These are phyloP conservation scores for Collybia nuda DNA, from an alignment of 768 basidiomycete species.

Conservation along the genomic window DNA sequence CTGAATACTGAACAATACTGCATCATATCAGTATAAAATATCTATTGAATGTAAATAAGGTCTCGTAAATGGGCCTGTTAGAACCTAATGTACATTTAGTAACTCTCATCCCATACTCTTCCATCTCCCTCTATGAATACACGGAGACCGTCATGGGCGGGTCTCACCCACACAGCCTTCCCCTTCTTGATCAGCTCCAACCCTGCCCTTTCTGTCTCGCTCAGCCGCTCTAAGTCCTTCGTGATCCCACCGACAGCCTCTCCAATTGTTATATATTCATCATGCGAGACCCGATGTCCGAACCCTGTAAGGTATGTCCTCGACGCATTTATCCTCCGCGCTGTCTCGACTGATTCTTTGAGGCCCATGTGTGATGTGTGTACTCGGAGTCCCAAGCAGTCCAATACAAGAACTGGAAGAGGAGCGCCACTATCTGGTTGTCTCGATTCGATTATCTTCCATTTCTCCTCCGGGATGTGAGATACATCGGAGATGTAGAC, in stretches of 20 bases:
- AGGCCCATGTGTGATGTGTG: constrained; percentile 85
- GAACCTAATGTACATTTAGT: no score
- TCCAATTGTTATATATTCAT: constrained; percentile 69
- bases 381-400: constrained; percentile 64
- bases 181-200: constrained; percentile 49
- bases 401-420: constrained; percentile 66
- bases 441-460: constrained; percentile 44
- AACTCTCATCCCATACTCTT: constrained; percentile 46
- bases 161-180: constrained; percentile 57
- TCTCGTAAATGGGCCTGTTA: no score
- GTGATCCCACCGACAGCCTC: constrained; percentile 43
- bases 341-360: constrained; percentile 54
- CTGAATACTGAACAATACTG: no score
- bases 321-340: constrained; percentile 54
- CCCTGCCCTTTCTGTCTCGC: constrained; percentile 37
- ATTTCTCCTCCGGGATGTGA: constrained; percentile 71
- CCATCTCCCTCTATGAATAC: constrained; percentile 44
- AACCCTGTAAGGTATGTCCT: constrained; percentile 77
- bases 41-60: no score
- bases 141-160: constrained; percentile 74
- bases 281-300: constrained; percentile 75
- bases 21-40: no score
- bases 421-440: constrained; percentile 16
- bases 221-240: constrained; percentile 25
- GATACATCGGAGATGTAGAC: constrained; percentile 86